phyloP scores from a whole-genome alignment of 345 rosid genomes.

The Clarkia xantiana region DNA sequence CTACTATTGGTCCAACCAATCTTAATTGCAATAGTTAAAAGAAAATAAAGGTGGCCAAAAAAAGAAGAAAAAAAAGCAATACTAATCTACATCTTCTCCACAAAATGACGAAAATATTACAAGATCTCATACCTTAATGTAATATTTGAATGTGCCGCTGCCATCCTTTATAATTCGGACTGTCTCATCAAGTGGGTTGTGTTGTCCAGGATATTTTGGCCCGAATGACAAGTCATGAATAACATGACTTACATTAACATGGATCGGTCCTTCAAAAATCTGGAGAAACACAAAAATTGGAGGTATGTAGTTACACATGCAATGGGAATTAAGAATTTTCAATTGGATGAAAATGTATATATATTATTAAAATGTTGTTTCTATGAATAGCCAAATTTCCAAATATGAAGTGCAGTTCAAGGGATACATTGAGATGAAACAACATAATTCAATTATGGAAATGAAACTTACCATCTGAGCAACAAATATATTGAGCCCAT shows the following conservation, averaged over 20 bases:
- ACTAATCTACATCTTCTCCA: too few relatives aligned
- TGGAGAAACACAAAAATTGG: conserved; percentile 16
- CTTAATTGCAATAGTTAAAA: too few relatives aligned
- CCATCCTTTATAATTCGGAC: conserved; percentile 45
- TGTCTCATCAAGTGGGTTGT: conserved; percentile 91
- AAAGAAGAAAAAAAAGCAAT: too few relatives aligned
- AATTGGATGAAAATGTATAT: too few relatives aligned
- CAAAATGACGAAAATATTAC: neutral
- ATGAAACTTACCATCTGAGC: conserved; percentile 69
- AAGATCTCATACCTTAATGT: conserved; percentile 55
- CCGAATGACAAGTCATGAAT: conserved; percentile 92
- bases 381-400: too few relatives aligned
- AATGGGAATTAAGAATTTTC: too few relatives aligned
- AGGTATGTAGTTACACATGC: too few relatives aligned
- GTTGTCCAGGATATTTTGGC: conserved; percentile 87
- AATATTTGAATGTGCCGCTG: conserved; percentile 93
- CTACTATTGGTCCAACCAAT: too few relatives aligned
- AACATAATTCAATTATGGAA: neutral
- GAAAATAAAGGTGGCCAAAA: too few relatives aligned
- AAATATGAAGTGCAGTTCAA: too few relatives aligned
- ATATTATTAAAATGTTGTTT: too few relatives aligned
- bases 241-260: conserved; percentile 80
- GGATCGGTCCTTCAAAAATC: conserved; percentile 80
- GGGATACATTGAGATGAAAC: neutral
- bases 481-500: conserved; percentile 82